Conservation (phyloP, 2,329 filamentous ascomycete genomes). For the Fonsecaea pugnacius region DNA sequence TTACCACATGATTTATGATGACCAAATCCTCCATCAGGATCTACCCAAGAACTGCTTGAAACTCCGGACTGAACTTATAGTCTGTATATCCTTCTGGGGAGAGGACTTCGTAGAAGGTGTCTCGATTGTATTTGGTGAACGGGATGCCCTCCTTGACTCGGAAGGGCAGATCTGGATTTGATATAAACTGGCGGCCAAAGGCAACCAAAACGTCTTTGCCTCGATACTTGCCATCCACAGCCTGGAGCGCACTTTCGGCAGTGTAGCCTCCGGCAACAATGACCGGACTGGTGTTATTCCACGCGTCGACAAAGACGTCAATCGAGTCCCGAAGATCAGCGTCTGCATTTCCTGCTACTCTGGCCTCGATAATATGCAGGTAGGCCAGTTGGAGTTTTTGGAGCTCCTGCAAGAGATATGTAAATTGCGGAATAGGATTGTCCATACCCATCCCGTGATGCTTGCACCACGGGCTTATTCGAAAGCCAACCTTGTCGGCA, state of each 20-base stretch:
- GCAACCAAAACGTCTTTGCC: constrained; percentile 53
- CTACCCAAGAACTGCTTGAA: too few relatives aligned
- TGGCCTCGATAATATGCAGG: constrained; percentile 62
- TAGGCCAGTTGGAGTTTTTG: constrained; percentile 62
- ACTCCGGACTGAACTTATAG: constrained; percentile 1
- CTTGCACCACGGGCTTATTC: constrained; percentile 55
- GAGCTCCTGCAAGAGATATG: constrained; percentile 59
- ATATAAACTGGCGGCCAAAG: constrained; percentile 55
- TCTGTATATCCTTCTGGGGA: constrained; percentile 20
- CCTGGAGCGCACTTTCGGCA: constrained; percentile 49
- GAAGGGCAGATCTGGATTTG: constrained; percentile 56
- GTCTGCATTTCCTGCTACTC: constrained; percentile 14
- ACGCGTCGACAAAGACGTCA: constrained; percentile 43
- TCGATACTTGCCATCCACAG: constrained; percentile 49
- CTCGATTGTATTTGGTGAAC: constrained; percentile 26
- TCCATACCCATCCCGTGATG: constrained; percentile 61
- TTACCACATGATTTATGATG: too few relatives aligned
- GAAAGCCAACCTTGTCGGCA: constrained; percentile 52
- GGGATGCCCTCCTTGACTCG: constrained; percentile 46
- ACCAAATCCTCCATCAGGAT: too few relatives aligned
- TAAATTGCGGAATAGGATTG: constrained; percentile 64
- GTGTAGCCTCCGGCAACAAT: constrained; percentile 57
- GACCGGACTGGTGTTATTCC: constrained; percentile 50
- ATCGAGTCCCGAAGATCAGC: constrained; percentile 8
- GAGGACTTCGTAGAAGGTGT: constrained; percentile 26